Base-by-base conservation (phyloP, 352 stramenopile genomes). In the Blastocystis sp. region DNA sequence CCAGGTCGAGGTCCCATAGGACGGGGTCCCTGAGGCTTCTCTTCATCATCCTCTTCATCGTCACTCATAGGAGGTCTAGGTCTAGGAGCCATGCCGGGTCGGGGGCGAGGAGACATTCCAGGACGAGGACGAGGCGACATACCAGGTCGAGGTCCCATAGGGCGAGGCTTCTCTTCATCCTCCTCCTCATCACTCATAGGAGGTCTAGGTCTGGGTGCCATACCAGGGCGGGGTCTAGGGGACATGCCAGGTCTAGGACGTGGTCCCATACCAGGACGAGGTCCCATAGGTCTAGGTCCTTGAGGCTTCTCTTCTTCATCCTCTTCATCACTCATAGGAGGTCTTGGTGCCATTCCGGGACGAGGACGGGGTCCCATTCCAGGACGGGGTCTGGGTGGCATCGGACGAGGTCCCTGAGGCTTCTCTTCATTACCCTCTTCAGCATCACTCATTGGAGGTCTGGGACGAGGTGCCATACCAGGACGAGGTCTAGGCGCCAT, bases 331-430 rank as follows among this genome's bases (percentile, higher is more conserved):
- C 43, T 54, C 37, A 49, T 42, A 32, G 32, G 65, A 77, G 71
- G 71, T 39, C 71, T 27, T 52, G 42, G 71, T n/a, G 46, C 51
- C 49, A 66, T 65, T 6, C 51, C 49, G 21, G 71, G 71, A 52
- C 71, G 49, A 35, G 71, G 71, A 59, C 71, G 63, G 29, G 71
- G 51, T 43, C 16, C 39, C 71, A 83, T 83, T 61, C 71, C 71
- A 27, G 71, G 71, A 43, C 71, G 46, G 12, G 71, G 71, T 52
- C 71, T 32, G 29, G 71, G 71, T 19, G 24, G 46, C 71, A 83
- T 83, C 21, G 42, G 42, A 1, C 42, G 71, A 42, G 42, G 49
- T 49, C 19, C 39, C 39, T 24, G 32, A 42, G 67, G 46, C 29
- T 51, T 12, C 24, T 74, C 63, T 27, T 74, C 63, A 9, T 71